These are phyloP conservation scores for Thinopyrum elongatum DNA, from an alignment of 176 grass and related monocot species.

Conservation along the genomic window DNA sequence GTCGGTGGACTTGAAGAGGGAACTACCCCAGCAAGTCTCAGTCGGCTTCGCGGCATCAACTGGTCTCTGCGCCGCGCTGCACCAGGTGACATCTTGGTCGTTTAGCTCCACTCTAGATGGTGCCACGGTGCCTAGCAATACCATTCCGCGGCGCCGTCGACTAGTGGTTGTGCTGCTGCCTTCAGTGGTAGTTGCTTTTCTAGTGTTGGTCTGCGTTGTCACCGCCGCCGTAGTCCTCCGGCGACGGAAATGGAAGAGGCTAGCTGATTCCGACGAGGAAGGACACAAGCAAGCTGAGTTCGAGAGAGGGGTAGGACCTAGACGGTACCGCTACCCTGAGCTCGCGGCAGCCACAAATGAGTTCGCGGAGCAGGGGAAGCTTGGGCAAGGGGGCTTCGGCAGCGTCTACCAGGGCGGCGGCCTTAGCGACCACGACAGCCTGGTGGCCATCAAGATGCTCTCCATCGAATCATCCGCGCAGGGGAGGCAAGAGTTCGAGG, in stretches of 20 bases:
- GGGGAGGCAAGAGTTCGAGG: not conserved
- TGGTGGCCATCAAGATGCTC: slow-evolving; percentile 12
- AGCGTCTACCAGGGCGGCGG: not conserved
- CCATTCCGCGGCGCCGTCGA: too few relatives aligned
- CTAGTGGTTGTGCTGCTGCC: not conserved
- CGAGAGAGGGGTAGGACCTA: not conserved
- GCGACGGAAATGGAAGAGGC: not conserved
- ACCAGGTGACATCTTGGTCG: not conserved
- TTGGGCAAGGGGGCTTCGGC: not conserved
- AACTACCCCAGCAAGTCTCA: not conserved
- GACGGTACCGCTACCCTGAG: not conserved
- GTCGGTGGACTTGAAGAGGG: not conserved
- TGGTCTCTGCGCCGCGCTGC: not conserved
- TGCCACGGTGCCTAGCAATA: not conserved
- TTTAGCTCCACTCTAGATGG: not conserved
- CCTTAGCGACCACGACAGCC: not conserved
- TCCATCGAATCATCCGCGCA: not conserved
- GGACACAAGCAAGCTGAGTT: not conserved
- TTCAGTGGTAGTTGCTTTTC: not conserved
- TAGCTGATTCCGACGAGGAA: not conserved
- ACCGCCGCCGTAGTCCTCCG: fast-evolving
- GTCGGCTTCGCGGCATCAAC: slow-evolving; percentile 34
- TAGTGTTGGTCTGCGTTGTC: not conserved
- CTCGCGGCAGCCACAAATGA: not conserved
- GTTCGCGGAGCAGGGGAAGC: not conserved